Evolutionary conservation across 805 yeast genomes (phyloP).

Genomic region (Candida pseudofarinosa): DNA sequence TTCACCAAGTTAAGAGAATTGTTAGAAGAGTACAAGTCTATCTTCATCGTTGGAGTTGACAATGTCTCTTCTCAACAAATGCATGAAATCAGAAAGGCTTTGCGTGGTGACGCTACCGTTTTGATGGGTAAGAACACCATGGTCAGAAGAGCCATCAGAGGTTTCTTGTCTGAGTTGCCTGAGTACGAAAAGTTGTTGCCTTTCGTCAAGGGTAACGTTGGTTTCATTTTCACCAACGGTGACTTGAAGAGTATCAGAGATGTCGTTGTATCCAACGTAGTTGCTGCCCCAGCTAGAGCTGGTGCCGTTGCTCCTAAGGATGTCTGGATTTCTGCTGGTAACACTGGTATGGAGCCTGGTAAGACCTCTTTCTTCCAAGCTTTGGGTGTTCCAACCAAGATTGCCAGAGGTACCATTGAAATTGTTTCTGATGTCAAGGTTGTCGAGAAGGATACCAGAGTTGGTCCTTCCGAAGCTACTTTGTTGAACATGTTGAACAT

Average conservation of each 20-base stretch:
- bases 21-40: slow-evolving; percentile 94
- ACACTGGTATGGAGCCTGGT: slow-evolving; percentile 99
- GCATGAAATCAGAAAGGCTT: slow-evolving; percentile 98
- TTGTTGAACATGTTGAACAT: slow-evolving; percentile 99
- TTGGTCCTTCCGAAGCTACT: slow-evolving; percentile 99
- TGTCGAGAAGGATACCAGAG: slow-evolving; percentile 79
- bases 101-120: slow-evolving; percentile 92
- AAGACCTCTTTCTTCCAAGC: slow-evolving; percentile 99
- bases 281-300: slow-evolving; percentile 99
- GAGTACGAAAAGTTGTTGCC: slow-evolving; percentile 95
- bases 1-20: slow-evolving; percentile 92
- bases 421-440: slow-evolving; percentile 96
- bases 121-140: slow-evolving; percentile 99
- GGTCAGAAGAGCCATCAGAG: slow-evolving; percentile 99
- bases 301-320: slow-evolving; percentile 99
- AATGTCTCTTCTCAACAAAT: slow-evolving; percentile 99
- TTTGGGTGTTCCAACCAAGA: slow-evolving; percentile 99
- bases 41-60: slow-evolving; percentile 99
- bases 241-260: slow-evolving; percentile 94
- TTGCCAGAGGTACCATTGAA: slow-evolving; percentile 99
- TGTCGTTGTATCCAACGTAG: slow-evolving; percentile 82
- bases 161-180: slow-evolving; percentile 88
- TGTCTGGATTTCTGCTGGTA: slow-evolving; percentile 97
- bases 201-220: slow-evolving; percentile 95
- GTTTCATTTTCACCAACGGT: slow-evolving; percentile 98